Evolutionary conservation across 192 early-diverging fungal species (phyloP), one percentile per base, ranked within the genome.

Genomic region (Podila epicladia): DNA sequence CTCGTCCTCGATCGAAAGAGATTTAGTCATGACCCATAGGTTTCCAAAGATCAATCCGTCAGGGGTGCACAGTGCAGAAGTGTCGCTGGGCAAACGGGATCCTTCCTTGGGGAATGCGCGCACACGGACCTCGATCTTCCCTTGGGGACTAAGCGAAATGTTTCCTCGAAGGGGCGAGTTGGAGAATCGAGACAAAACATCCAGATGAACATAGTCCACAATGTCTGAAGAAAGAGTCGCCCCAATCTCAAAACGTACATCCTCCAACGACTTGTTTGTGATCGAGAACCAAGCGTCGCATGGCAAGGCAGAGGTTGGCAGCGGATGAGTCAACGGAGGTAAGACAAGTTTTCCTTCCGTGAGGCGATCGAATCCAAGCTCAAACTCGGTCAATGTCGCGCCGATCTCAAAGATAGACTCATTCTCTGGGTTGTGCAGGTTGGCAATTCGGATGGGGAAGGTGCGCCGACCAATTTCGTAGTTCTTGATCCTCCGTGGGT

Each of bases 271-370:
- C 33, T 87, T 88, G 75, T 95, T 97, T 20, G 84, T 72, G 51
- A 97, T 91, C 19, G 88, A 86, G 83, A 96, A 97, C 94, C 94
- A 97, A 19, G 87, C 88, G 73, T 97, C 94, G 63, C 92, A 93
- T 0, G 91, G 86, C n/a, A 87, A 71, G 26, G 90, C 87, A 2
- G 83, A 75, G 3, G 82, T 49, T 26, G 84, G 69, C 49, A 90
- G 71, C 11, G 95, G 95, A 75, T 95, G 89, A 28, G 82, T 82
- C n/a, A 96, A 67, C 9, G 88, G 77, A 8, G 95, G 95, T 12
- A 97, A 64, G 5, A 93, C 83, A 58, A 97, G 74, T 53, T 88
- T 88, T n/a, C 91, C 92, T 11, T 87, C 69, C 2, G 69, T 82
- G 8, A 95, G 82, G 17, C 94, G 88, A 24, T 95, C 94, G 73